Evolutionary conservation across 176 grass and related monocot genomes (phyloP), one percentile per base, ranked within the genome.

Genomic region (Pontederia paniculata): DNA sequence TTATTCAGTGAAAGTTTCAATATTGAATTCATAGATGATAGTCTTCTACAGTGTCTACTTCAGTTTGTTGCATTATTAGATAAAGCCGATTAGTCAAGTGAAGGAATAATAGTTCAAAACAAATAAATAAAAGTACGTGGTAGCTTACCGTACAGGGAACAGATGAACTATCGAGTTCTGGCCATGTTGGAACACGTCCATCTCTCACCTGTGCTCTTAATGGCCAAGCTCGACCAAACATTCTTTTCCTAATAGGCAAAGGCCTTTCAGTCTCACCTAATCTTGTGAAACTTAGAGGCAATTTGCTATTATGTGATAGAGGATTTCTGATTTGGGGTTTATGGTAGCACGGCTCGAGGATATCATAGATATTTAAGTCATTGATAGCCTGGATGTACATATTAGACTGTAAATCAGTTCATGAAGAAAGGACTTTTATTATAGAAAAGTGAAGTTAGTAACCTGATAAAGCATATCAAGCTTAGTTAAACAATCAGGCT

Each of bases 281-380:
- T 74, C 68, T 72, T 64, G 76, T 81, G 87, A 90, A 97, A 84
- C 83, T 90, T 50, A 50, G 59, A 50, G 86, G 91, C 25, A 71
- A 43, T 56, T 45, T 81, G 43, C 62, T 74, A 2, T 66, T 71
- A n/a, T n/a, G n/a, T n/a, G 74, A 63, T 25, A 2, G 52, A 48
- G 20, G 48, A 76, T 89, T 21, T 47, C 60, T 84, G 42, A 54
- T 69, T 22, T 52, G 20, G 52, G 48, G 77, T 66, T 52, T 70
- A 44, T 97, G 86, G 72, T 89, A 97, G 65, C 91, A 97, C 42
- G 91, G 91, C 60, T 97, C 91, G 48, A 97, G 91, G 62, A 97
- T 84, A 69, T n/a, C n/a, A n/a, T n/a, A n/a, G n/a, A n/a, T n/a
- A n/a, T n/a, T n/a, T n/a, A n/a, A n/a, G n/a, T n/a, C 65, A 5